These are phyloP conservation scores for Hordeum marinum DNA, from an alignment of 176 grass and related monocot genomes.

Conservation along the genomic window DNA sequence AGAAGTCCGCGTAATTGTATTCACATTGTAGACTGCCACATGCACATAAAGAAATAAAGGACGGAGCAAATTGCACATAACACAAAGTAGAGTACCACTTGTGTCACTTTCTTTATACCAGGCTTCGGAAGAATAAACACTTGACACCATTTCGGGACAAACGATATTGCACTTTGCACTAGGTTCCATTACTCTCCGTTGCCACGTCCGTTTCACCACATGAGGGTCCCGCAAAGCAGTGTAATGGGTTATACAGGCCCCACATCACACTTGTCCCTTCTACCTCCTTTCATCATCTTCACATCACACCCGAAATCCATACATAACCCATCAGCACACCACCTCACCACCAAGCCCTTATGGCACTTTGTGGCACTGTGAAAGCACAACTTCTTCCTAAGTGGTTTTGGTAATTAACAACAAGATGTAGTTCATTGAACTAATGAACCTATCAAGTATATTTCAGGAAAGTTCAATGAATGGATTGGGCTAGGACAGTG, in stretches of 20 bases:
- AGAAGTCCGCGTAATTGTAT: neutral
- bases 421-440: no score
- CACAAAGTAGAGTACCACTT: neutral
- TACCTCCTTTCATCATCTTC: neutral
- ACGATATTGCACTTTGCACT: neutral
- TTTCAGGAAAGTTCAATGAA: no score
- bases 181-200: neutral
- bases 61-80: neutral
- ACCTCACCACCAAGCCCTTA: neutral
- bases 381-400: no score
- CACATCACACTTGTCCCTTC: neutral
- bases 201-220: neutral
- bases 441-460: no score
- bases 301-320: neutral
- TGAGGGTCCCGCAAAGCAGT: neutral
- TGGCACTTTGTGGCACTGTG: neutral
- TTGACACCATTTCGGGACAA: neutral
- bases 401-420: no score
- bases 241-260: neutral
- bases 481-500: no score
- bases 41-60: constrained; percentile 19
- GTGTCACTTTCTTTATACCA: neutral
- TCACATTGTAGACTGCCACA: constrained; percentile 6
- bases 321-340: neutral
- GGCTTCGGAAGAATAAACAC: neutral